Evolutionary conservation across 192 early-diverging fungal species (phyloP).

Genomic region (Chytriomyces sp.): DNA sequence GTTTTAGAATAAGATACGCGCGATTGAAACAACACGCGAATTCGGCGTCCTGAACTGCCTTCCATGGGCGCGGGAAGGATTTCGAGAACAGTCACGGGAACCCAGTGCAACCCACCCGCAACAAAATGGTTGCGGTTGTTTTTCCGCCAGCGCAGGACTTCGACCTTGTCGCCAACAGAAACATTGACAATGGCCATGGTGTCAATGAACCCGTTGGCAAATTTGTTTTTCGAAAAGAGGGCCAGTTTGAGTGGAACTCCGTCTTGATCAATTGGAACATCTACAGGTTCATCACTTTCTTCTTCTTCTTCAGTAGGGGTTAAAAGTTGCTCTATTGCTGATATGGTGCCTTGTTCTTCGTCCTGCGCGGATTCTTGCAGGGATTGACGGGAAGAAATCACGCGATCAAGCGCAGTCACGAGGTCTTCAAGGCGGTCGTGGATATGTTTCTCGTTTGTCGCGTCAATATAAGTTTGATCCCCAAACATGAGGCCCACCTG

Average conservation of each 20-base stretch:
- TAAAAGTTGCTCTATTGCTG: background rate
- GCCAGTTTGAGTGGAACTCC: background rate
- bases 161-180: constrained; percentile 19
- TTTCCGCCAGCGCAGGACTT: constrained; percentile 26
- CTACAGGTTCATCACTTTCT: background rate
- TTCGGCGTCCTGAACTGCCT: background rate
- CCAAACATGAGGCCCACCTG: constrained; percentile 14
- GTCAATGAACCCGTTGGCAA: background rate
- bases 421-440: background rate
- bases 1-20: constrained; percentile 3
- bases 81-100: constrained; percentile 25
- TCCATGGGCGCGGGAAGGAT: background rate
- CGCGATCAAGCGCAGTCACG: constrained; percentile 11
- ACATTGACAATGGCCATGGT: background rate
- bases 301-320: background rate
- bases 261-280: background rate
- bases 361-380: background rate
- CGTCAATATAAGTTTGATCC: constrained; percentile 21
- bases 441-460: background rate
- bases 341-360: background rate
- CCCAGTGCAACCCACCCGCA: constrained; percentile 24
- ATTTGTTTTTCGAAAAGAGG: background rate
- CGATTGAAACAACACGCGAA: constrained; percentile 23
- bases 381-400: background rate
- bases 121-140: background rate